Evolutionary conservation across 23 red algal genomes (phyloP), one percentile per base, ranked within the genome.

Genomic region (Agarophyton chilense): DNA sequence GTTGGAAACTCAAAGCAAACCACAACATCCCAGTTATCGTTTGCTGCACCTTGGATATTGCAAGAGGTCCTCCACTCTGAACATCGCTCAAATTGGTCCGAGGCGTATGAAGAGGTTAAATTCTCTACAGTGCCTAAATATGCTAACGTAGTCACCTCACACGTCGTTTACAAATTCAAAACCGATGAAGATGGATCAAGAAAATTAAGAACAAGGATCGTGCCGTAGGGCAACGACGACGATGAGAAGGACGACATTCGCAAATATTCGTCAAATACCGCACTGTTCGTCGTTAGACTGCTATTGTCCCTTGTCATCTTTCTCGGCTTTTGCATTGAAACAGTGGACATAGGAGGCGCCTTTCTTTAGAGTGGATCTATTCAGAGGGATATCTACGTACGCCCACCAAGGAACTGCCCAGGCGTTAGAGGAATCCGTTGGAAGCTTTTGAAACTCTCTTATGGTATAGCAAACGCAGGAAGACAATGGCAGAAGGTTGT

Each of bases 151-250:
- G 13, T 86, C 28, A 47, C 40, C 43, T 86, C 58, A 21, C 81
- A 86, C 62, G 65, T 86, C 28, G 62, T 86, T 22, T 86, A 86
- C 81, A 86, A 86, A 19, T 21, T 86, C 24, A 71, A 86, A 7
- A 36, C 39, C 18, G 81, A 86, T 34, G 56, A 68, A 52, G 61
- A 73, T n/a, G 44, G 65, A 25, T 70, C 17, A 5, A 6, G 52
- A 26, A 45, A 1, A 21, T n/a, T 70, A 11, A 86, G 70, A 58
- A 58, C 28, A 61, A 55, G 61, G 24, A 86, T 86, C 39, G 52
- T 70, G 16, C 62, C 81, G n/a, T 29, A 72, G 21, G 81, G 81
- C 19, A 86, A 86, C 43, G 32, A 86, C 38, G 81, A 72, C 33
- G 47, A 54, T 35, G 60, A 86, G 40, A 86, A 86, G 61, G 81